Base-by-base conservation (phyloP, 495 filamentous ascomycete genomes). In the Tuber umbilicatum region DNA sequence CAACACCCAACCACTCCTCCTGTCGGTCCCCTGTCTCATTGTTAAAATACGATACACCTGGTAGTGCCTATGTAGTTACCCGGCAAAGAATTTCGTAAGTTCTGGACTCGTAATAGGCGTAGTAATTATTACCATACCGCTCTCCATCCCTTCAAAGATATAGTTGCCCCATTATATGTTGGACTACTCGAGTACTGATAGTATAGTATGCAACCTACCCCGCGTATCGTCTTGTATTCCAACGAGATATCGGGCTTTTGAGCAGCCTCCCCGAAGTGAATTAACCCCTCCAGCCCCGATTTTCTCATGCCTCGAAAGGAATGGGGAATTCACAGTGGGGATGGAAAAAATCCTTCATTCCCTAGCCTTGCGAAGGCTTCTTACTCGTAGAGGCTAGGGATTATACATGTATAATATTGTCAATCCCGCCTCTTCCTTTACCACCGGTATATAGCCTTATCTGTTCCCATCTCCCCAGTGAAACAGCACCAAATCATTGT, bases 71-170 rank as follows among this genome's bases (percentile, higher is more conserved):
- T n/a, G n/a, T n/a, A 64, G 55, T 35, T 64, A 35, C 27, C 55
- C 55, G 55, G 55, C 27, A 12, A 64, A 64, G 31, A 64, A 7
- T 64, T 12, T 35, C 35, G 31, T 27, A 64, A 31, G 55, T 64
- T 64, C 55, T 17, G 12, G 12, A 64, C 55, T 64, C 55, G 55
- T 64, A 64, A 64, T 64, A 4, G 31, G 55, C 2, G 55, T 4
- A 35, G 55, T 64, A 64, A 64, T 35, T 35, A 64, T 64, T 64
- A 64, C 55, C 55, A 64, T 64, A 64, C 55, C 27, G 14, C 3
- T 35, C 55, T 64, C 55, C 55, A 64, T 35, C 55, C 55, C 27
- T 64, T 31, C 27, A 64, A 64, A 64, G 55, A 64, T 64, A 64
- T 27, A 64, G 55, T 35, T 35, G 27, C 14, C 16, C 55, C 27